These are phyloP conservation scores for Boletus huronensis DNA, from an alignment of 768 basidiomycete species.

Conservation along the genomic window DNA sequence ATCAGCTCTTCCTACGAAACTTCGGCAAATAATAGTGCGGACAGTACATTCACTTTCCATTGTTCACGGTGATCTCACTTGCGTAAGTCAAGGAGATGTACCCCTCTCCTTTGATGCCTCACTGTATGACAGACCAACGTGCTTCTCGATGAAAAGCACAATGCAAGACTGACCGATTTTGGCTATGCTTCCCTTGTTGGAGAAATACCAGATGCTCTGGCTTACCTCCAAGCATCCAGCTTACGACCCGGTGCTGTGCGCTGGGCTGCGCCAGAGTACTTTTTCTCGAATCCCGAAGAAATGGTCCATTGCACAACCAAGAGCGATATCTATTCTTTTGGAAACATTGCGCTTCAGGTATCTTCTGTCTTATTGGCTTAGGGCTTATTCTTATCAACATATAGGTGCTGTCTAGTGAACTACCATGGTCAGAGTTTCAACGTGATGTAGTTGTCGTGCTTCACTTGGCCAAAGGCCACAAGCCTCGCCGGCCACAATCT, in stretches of 20 bases:
- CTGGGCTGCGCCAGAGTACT: constrained; percentile 8
- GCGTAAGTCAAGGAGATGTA: not conserved
- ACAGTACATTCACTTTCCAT: constrained; percentile 5
- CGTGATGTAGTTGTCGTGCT: not conserved
- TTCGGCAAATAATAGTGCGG: not conserved
- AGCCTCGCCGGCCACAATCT: constrained; percentile 5
- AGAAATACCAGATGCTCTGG: constrained; percentile 1
- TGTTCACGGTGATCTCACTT: constrained; percentile 8
- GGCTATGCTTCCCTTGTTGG: constrained; percentile 7
- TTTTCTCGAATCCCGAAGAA: constrained; percentile 1
- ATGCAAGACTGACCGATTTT: constrained; percentile 6
- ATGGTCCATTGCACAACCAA: not conserved
- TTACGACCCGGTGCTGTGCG: constrained; percentile 3
- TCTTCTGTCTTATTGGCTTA: not conserved
- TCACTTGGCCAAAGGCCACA: not conserved
- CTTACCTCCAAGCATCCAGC: constrained; percentile 4
- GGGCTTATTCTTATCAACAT: not conserved
- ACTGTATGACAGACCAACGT: constrained; percentile 4
- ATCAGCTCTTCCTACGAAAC: not conserved
- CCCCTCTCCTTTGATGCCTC: not conserved
- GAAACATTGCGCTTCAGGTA: constrained; percentile 7
- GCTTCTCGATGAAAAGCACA: constrained; percentile 2
- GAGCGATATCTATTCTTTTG: constrained; percentile 12
- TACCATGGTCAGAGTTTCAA: constrained; percentile 5
- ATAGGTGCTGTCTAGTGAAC: constrained; percentile 3